Conservation (phyloP, 768 basidiomycete genomes). For the Daedaleopsis nitida region DNA sequence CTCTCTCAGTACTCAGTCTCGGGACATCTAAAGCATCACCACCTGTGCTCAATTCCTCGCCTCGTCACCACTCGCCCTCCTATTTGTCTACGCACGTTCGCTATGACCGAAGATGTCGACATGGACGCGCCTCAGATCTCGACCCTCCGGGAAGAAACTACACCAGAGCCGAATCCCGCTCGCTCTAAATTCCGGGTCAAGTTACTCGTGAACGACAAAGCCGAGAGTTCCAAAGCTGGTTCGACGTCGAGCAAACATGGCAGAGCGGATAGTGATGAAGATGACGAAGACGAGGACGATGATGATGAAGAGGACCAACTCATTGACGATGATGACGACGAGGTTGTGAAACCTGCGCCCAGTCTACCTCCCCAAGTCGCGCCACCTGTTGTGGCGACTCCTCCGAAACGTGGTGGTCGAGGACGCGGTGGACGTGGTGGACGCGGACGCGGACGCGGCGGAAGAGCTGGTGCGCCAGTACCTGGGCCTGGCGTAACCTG, state of each 20-base stretch:
- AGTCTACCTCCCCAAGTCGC: slow-evolving; percentile 23
- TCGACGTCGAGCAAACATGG: slow-evolving; percentile 31
- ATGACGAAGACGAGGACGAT: slow-evolving; percentile 63
- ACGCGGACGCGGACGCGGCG: slow-evolving; percentile 24
- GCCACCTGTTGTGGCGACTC: slow-evolving; percentile 19
- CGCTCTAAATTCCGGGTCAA: slow-evolving; percentile 50
- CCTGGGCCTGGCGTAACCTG: slow-evolving; percentile 15
- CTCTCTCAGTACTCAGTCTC: no score
- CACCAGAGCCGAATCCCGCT: slow-evolving; percentile 50
- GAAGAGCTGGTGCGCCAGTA: slow-evolving; percentile 10
- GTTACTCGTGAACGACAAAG: slow-evolving; percentile 49
- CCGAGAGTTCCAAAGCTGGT: slow-evolving; percentile 37
- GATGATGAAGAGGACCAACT: slow-evolving; percentile 81
- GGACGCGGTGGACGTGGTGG: slow-evolving; percentile 43
- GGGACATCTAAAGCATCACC: background rate
- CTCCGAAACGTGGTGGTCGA: slow-evolving; percentile 38
- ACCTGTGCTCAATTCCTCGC: background rate
- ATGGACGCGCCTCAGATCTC: slow-evolving; percentile 88
- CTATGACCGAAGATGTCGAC: slow-evolving; percentile 46
- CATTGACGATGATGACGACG: slow-evolving; percentile 70
- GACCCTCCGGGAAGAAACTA: slow-evolving; percentile 70
- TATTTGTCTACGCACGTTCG: background rate
- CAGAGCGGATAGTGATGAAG: slow-evolving; percentile 39
- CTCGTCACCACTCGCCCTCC: no score
- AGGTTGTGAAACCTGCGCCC: slow-evolving; percentile 20